Percentiles rank a stretch among this genome's conserved stretches.
Evolutionary conservation across 2,329 filamentous ascomycete genomes (phyloP).

Genomic region (Colletotrichum sansevieriae): DNA sequence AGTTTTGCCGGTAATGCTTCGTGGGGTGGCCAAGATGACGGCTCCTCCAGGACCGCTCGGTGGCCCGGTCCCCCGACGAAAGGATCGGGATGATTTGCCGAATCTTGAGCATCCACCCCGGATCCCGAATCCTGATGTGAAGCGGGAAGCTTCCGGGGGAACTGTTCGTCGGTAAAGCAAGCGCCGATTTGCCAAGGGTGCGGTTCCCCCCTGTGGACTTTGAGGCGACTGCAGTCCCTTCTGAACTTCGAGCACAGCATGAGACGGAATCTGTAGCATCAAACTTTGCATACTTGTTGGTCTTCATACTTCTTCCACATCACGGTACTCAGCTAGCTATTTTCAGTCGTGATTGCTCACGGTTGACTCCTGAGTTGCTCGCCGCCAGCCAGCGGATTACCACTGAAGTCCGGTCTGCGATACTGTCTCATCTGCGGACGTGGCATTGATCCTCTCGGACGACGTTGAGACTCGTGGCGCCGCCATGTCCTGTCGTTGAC

Average conservation of each 20-base stretch:
- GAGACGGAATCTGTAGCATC: slow-evolving; percentile 12
- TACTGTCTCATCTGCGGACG: slow-evolving; percentile 18
- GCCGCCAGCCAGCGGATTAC: slow-evolving; percentile 4
- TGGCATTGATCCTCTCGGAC: slow-evolving; percentile 26
- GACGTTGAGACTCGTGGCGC: slow-evolving; percentile 29
- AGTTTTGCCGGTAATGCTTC: not conserved
- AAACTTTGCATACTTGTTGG: not conserved
- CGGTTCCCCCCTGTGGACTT: not conserved
- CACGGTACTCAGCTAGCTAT: not conserved
- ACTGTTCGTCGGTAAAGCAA: slow-evolving; percentile 9
- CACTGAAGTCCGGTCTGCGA: slow-evolving; percentile 1
- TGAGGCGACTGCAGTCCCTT: not conserved
- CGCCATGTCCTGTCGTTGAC: slow-evolving; percentile 30
- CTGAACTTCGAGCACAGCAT: not conserved
- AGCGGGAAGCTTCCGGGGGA: not conserved
- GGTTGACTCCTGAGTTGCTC: not conserved
- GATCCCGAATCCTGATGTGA: not conserved
- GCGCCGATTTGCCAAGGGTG: slow-evolving; percentile 4
- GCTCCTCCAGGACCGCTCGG: not conserved
- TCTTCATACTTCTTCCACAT: not conserved
- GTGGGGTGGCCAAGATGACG: not conserved
- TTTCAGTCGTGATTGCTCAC: not conserved
- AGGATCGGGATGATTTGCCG: slow-evolving; percentile 5
- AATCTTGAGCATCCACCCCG: slow-evolving; percentile 8
- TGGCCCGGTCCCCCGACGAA: slow-evolving; percentile 8